A percentile compares a stretch with the other conserved stretches of the same genome.
These are phyloP conservation scores for Jackrogersella multiformis DNA, from an alignment of 495 filamentous ascomycete species.

Conservation along the genomic window DNA sequence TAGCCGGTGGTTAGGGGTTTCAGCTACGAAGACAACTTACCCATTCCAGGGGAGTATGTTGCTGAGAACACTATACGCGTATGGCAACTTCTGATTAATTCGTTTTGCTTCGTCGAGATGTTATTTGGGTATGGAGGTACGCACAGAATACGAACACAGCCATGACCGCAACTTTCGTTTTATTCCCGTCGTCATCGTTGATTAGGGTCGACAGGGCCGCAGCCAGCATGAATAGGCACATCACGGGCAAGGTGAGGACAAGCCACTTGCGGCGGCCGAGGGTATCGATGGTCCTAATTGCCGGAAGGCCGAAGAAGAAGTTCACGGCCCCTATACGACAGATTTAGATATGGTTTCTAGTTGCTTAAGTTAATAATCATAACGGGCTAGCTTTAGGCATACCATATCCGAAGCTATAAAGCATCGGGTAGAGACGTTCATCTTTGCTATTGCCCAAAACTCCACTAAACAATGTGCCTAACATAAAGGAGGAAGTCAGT, in stretches of 20 bases:
- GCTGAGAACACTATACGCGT: constrained; percentile 40
- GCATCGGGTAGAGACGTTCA: constrained; percentile 18
- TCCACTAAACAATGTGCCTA: constrained; percentile 37
- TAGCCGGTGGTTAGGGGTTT: background rate
- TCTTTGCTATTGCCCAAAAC: background rate
- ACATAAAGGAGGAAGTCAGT: background rate
- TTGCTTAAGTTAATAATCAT: background rate
- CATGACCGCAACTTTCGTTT: constrained; percentile 25
- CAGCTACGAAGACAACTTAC: constrained; percentile 8
- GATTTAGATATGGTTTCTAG: background rate
- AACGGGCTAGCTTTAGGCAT: background rate
- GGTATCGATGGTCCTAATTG: constrained; percentile 77
- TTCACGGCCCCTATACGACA: constrained; percentile 66
- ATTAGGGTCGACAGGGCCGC: constrained; percentile 35
- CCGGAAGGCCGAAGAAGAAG: constrained; percentile 75
- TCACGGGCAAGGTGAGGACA: constrained; percentile 74
- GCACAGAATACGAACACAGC: constrained; percentile 42
- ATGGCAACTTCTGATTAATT: background rate
- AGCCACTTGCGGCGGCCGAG: constrained; percentile 78
- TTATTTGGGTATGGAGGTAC: constrained; percentile 3
- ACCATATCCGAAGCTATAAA: constrained; percentile 43
- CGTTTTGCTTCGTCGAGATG: background rate
- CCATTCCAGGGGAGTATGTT: constrained; percentile 48
- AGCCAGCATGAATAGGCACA: constrained; percentile 64
- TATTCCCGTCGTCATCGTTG: background rate